These are phyloP conservation scores for Annulohypoxylon truncatum DNA, from an alignment of 2,329 filamentous ascomycete species.

Conservation along the genomic window DNA sequence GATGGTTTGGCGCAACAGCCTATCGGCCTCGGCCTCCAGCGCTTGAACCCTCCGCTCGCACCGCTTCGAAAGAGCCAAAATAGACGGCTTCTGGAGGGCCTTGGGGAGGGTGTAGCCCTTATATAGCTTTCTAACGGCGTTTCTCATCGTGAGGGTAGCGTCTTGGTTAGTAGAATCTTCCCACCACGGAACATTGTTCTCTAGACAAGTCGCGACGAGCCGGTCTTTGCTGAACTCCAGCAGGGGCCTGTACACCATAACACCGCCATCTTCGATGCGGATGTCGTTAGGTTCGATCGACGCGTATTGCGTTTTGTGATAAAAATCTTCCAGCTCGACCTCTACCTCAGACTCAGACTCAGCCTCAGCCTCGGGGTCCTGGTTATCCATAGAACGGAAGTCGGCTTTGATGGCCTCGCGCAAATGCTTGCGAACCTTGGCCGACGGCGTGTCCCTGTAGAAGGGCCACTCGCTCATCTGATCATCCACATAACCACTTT, in stretches of 20 bases:
- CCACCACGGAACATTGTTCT: constrained; percentile 77
- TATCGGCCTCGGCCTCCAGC: constrained; percentile 64
- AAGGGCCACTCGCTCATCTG: constrained; percentile 53
- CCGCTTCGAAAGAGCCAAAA: constrained; percentile 70
- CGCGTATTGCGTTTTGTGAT: constrained; percentile 24
- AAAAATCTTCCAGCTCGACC: constrained; percentile 42
- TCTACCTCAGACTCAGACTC: constrained; percentile 23
- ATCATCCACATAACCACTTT: constrained; percentile 69
- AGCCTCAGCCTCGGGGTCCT: constrained; percentile 34
- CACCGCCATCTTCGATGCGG: constrained; percentile 71
- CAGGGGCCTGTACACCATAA: constrained; percentile 76
- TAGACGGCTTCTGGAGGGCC: constrained; percentile 73
- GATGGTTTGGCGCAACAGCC: constrained; percentile 63
- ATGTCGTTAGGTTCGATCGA: constrained; percentile 40
- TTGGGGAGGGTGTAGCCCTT: constrained; percentile 70
- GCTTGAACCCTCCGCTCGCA: constrained; percentile 58
- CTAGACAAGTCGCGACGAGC: constrained; percentile 79
- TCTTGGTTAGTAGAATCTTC: constrained; percentile 88
- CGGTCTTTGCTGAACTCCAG: constrained; percentile 77
- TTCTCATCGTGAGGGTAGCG: constrained; percentile 79
- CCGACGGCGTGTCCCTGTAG: constrained; percentile 52
- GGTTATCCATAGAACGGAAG: constrained; percentile 35
- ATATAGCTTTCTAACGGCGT: constrained; percentile 79
- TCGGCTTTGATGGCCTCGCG: constrained; percentile 43
- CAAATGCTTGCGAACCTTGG: constrained; percentile 41